Evolutionary conservation across 371 early-diverging fungal genomes (phyloP), one percentile per base, ranked within the genome.

Genomic region (Rhizopus sp.): DNA sequence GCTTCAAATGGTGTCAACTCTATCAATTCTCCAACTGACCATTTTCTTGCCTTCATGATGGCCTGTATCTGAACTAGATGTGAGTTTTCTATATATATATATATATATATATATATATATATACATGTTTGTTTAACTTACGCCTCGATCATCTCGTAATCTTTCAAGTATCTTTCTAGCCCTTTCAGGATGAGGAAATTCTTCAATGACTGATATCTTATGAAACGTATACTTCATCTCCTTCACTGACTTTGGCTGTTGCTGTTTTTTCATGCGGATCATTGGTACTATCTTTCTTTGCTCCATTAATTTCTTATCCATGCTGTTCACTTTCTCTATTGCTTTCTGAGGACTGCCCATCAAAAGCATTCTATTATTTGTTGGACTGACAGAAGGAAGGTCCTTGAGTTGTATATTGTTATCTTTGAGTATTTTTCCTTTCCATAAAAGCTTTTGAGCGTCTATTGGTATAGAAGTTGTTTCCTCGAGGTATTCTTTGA

Each of bases 1-100:
- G 72, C 69, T 52, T 95, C 92, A 16, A 72, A 72, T 0, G 96
- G 94, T 32, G 92, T 90, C 52, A 95, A 69, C 64, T 96, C 95
- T 0, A 76, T 89, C 62, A 96, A 60, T 17, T 73, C 75, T 0
- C 89, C 88, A 0, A 96, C 93, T n/a, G 70, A 68, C 89, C 93
- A 96, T 63, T 77, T 62, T 53, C 88, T 75, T 46, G 81, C 66
- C 33, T 74, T 57, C 95, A 96, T 94, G 42, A 96, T 87, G 4
- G 68, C 83, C 40, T 74, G 63, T 40, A 96, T 82, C 73, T 76
- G 53, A 10, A 23, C 23, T 23, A 23, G 23, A 23, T 23, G 23
- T 23, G 0, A 23, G 23, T 23, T 4, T n/a, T n/a, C 3, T 6
- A 13, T 8, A n/a, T 41, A 41, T 41, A 41, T 13, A 15, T n/a